Conservation (phyloP, 78 protist genomes). For the Capsaspora owczarzaki region DNA sequence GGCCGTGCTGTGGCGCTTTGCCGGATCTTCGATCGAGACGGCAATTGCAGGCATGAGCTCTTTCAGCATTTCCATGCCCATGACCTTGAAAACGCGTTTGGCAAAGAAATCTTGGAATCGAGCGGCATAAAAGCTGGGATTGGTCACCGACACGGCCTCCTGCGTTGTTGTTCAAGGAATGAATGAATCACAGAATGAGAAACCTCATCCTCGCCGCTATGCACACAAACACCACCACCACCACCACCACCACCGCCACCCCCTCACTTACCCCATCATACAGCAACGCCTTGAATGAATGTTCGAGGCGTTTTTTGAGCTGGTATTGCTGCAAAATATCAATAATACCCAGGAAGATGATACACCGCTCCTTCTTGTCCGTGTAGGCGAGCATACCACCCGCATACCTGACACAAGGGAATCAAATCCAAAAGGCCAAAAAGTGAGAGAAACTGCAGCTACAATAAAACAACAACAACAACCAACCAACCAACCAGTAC, state of each 20-base stretch:
- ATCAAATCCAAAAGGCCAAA: too few relatives aligned
- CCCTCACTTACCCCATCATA: slow-evolving; percentile 12
- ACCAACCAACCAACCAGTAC: too few relatives aligned
- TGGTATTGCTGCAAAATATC: slow-evolving; percentile 70
- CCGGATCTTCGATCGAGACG: not conserved
- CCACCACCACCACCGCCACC: not conserved
- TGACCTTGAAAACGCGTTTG: not conserved
- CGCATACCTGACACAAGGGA: too few relatives aligned
- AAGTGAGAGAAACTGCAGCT: too few relatives aligned
- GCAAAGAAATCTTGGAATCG: slow-evolving; percentile 9
- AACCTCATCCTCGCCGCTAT: not conserved
- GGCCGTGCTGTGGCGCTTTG: not conserved
- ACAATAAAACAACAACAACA: too few relatives aligned
- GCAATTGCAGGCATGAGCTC: not conserved
- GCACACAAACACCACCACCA: not conserved
- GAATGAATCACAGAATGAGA: not conserved
- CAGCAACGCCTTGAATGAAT: slow-evolving; percentile 44
- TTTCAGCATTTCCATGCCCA: not conserved
- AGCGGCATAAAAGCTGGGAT: slow-evolving; percentile 7
- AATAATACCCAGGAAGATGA: slow-evolving; percentile 64
- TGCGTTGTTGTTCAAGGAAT: not conserved
- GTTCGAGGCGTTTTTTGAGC: slow-evolving; percentile 67
- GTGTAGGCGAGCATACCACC: slow-evolving; percentile 63
- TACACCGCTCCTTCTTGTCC: slow-evolving; percentile 12
- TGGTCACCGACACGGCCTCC: slow-evolving; percentile 19